Evolutionary conservation across 2,329 filamentous ascomycete species (phyloP).

Genomic region (Cladosporium sp.): DNA sequence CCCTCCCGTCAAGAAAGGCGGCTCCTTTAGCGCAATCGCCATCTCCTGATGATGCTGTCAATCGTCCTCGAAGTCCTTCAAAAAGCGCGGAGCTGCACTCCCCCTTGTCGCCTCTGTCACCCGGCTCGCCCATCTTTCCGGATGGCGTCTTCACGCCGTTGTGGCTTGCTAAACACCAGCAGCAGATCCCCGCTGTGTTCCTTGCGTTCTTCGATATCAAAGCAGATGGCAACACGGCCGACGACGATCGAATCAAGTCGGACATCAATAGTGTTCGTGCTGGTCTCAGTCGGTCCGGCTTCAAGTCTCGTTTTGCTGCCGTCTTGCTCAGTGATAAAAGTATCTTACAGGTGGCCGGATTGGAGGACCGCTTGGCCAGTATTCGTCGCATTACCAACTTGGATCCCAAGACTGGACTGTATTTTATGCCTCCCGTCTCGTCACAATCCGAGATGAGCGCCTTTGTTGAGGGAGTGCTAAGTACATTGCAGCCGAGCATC

Average conservation of each 20-base stretch:
- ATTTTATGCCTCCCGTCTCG: constrained; percentile 73
- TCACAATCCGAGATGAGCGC: constrained; percentile 67
- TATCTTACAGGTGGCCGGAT: constrained; percentile 53
- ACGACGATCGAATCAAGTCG: constrained; percentile 73
- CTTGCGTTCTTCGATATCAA: constrained; percentile 76
- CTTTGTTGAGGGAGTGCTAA: constrained; percentile 69
- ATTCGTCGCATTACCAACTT: constrained; percentile 76
- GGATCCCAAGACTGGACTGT: constrained; percentile 74
- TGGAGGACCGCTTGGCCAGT: constrained; percentile 72
- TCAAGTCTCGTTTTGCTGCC: constrained; percentile 72
- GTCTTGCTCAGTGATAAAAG: constrained; percentile 72
- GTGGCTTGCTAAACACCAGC: constrained; percentile 88
- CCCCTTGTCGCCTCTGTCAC: constrained; percentile 83
- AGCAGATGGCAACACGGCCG: constrained; percentile 59
- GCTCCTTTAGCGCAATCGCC: constrained; percentile 52
- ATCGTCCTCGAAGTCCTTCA: constrained; percentile 46
- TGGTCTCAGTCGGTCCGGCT: constrained; percentile 64
- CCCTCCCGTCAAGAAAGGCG: constrained; percentile 60
- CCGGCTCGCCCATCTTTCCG: constrained; percentile 76
- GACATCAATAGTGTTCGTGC: constrained; percentile 77
- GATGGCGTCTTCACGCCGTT: constrained; percentile 78
- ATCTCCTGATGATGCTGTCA: constrained; percentile 30
- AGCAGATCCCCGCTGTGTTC: constrained; percentile 73
- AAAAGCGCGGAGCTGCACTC: constrained; percentile 66
- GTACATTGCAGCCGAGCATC: constrained; percentile 67